Conservation (phyloP, 1,284 basidiomycete genomes). For the Bjerkandera adusta region DNA sequence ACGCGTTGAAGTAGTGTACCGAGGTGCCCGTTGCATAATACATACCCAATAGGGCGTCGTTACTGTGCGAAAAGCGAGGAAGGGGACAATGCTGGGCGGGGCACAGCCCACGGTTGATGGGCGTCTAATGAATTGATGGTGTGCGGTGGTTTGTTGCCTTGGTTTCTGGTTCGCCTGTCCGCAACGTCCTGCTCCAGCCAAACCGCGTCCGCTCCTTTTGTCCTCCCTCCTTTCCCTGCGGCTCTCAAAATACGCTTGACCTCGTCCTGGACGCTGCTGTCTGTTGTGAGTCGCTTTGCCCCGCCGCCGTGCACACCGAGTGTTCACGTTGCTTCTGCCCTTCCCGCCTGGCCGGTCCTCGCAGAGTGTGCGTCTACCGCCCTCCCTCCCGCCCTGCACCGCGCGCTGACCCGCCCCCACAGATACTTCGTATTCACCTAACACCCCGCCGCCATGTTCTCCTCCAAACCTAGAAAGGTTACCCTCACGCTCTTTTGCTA, state of each 20-base stretch:
- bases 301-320: slow-evolving; percentile 14
- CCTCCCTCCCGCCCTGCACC: background rate
- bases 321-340: slow-evolving; percentile 8
- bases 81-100: slow-evolving; percentile 6
- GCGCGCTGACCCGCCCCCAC: background rate
- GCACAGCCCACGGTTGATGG: slow-evolving; percentile 3
- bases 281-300: slow-evolving; percentile 14
- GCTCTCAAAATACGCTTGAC: slow-evolving; percentile 12
- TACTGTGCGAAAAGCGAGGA: background rate
- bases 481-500: slow-evolving; percentile 63
- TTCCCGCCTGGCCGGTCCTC: slow-evolving; percentile 17
- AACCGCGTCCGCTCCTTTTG: slow-evolving; percentile 18
- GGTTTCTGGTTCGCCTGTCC: slow-evolving; percentile 13
- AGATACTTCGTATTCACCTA: slow-evolving; percentile 8
- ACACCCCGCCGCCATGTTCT: slow-evolving; percentile 38
- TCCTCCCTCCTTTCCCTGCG: slow-evolving; percentile 20
- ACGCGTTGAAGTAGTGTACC: slow-evolving; percentile 8
- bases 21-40: slow-evolving; percentile 7
- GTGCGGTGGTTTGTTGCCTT: slow-evolving; percentile 19
- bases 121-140: slow-evolving; percentile 20
- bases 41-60: slow-evolving; percentile 4
- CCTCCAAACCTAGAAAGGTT: slow-evolving; percentile 40
- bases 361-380: background rate
- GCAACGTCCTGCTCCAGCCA: slow-evolving; percentile 6
- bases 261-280: slow-evolving; percentile 14